Conservation (phyloP, 768 basidiomycete species). For the Naganishia vaughanmartiniae region DNA sequence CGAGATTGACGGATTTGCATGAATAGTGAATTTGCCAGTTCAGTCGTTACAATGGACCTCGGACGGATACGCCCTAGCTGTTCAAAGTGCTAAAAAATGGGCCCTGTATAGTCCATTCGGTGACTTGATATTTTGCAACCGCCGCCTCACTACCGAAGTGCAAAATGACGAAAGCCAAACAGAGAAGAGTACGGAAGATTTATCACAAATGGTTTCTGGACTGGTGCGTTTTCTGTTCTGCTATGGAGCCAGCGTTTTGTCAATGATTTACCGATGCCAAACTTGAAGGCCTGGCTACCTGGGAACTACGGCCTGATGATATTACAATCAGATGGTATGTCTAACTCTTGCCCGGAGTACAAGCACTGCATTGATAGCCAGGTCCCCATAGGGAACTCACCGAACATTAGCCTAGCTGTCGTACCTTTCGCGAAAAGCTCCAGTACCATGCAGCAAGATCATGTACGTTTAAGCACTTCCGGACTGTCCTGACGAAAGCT, state of each 20-base stretch:
- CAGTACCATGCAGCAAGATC: slow-evolving; percentile 83
- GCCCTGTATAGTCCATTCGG: slow-evolving; percentile 86
- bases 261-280: background rate
- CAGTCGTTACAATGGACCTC: slow-evolving; percentile 79
- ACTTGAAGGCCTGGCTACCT: slow-evolving; percentile 79
- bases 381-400: slow-evolving; percentile 67
- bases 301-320: slow-evolving; percentile 86
- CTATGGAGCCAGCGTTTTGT: slow-evolving; percentile 52
- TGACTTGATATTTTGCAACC: slow-evolving; percentile 73
- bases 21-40: slow-evolving; percentile 33
- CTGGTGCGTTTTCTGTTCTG: slow-evolving; percentile 60
- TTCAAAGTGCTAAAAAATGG: slow-evolving; percentile 88
- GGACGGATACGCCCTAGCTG: slow-evolving; percentile 90
- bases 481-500: background rate
- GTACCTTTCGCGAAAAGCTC: slow-evolving; percentile 94
- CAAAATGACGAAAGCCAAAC: background rate
- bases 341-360: slow-evolving; percentile 24
- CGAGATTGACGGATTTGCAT: slow-evolving; percentile 28
- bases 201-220: background rate
- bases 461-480: slow-evolving; percentile 56
- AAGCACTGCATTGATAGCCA: slow-evolving; percentile 53
- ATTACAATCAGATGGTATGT: slow-evolving; percentile 57
- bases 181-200: background rate
- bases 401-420: slow-evolving; percentile 29
- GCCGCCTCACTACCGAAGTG: slow-evolving; percentile 56